Percentiles rank a stretch among this genome's conserved stretches.
Evolutionary conservation across 2,329 filamentous ascomycete species (phyloP).

Genomic region (Parastagonospora avenae): DNA sequence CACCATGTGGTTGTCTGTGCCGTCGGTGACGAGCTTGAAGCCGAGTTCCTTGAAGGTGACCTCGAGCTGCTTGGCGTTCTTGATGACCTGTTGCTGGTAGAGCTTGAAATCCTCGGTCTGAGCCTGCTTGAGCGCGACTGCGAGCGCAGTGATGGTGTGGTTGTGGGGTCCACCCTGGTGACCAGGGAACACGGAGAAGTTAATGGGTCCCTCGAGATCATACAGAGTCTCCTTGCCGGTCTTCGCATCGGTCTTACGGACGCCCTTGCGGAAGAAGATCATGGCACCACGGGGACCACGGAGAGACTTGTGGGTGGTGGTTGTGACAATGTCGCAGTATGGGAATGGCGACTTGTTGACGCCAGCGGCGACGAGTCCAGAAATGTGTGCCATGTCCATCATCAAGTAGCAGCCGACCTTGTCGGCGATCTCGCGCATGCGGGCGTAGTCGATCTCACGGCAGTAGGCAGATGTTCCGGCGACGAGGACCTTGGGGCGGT

Average conservation of each 20-base stretch:
- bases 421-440: conserved; percentile 88
- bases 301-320: conserved; percentile 96
- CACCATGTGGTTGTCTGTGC: conserved; percentile 97
- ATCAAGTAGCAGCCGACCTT: conserved; percentile 92
- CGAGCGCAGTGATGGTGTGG: conserved; percentile 95
- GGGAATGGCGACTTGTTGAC: conserved; percentile 89
- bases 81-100: conserved; percentile 88
- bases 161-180: conserved; percentile 99
- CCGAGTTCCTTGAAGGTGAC: conserved; percentile 67
- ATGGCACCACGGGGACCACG: conserved; percentile 93
- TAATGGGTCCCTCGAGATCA: conserved; percentile 91
- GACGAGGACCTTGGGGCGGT: conserved; percentile 94
- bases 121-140: conserved; percentile 93
- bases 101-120: conserved; percentile 86
- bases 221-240: conserved; percentile 85
- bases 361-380: conserved; percentile 88
- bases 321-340: conserved; percentile 93
- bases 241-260: conserved; percentile 81
- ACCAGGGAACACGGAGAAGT: conserved; percentile 94
- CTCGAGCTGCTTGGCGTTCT: conserved; percentile 90
- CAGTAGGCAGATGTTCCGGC: conserved; percentile 96
- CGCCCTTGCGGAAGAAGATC: conserved; percentile 97
- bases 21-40: conserved; percentile 89
- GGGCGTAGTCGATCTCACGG: conserved; percentile 91
- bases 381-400: conserved; percentile 97